Percentiles rank a stretch among this genome's conserved stretches.
Evolutionary conservation across 2,329 filamentous ascomycete species (phyloP).

Genomic region (Colletotrichum sublineola): DNA sequence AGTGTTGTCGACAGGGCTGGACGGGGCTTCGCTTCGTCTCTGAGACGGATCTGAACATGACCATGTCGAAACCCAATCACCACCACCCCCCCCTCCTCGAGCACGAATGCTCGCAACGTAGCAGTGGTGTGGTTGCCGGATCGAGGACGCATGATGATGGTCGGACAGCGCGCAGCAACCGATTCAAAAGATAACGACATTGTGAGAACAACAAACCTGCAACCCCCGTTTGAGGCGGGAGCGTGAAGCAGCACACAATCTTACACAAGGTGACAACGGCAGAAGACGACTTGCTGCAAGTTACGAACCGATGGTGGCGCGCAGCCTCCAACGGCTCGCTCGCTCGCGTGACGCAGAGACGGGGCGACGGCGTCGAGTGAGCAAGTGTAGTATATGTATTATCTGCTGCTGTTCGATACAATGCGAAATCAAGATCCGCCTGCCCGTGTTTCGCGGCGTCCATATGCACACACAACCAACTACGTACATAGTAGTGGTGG

Average conservation of each 20-base stretch:
- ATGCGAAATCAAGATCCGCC: slow-evolving; percentile 6
- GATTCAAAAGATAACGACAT: background rate
- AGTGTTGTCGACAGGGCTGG: background rate
- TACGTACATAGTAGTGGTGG: slow-evolving; percentile 7
- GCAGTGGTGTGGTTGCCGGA: background rate
- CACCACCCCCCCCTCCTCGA: too few relatives aligned
- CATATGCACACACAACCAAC: slow-evolving; percentile 13
- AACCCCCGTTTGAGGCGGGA: background rate
- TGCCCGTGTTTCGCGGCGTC: slow-evolving; percentile 26
- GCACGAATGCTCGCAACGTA: background rate
- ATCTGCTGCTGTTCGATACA: background rate
- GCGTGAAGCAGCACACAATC: background rate
- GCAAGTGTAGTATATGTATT: background rate
- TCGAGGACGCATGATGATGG: background rate
- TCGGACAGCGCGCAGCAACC: background rate
- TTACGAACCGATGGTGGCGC: background rate
- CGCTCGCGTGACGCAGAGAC: background rate
- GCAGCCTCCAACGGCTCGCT: background rate
- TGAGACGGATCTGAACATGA: slow-evolving; percentile 21
- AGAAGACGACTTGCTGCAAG: slow-evolving; percentile 2
- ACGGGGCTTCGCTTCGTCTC: background rate
- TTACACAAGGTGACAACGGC: background rate
- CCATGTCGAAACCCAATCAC: background rate
- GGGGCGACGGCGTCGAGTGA: background rate
- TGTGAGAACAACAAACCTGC: background rate